Evolutionary conservation across 805 yeast genomes (phyloP).

Genomic region (Teunomyces panamensis): DNA sequence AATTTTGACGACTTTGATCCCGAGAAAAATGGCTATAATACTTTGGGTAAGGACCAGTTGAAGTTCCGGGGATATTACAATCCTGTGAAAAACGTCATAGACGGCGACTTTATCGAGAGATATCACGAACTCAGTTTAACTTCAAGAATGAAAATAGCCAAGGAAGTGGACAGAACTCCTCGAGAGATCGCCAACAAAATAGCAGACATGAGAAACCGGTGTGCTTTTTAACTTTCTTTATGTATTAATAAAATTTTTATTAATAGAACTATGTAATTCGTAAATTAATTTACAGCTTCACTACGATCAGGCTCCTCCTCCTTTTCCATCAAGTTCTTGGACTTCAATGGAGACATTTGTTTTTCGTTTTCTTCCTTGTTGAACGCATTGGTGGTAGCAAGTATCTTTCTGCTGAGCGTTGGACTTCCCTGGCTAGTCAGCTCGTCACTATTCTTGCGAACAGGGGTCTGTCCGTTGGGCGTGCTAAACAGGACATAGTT

Average conservation of each 20-base stretch:
- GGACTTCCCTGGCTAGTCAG: constrained; percentile 40
- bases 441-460: constrained; percentile 37
- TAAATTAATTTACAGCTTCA: constrained; percentile 1
- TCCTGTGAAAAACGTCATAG: constrained; percentile 75
- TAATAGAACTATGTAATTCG: background rate
- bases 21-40: constrained; percentile 23
- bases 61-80: constrained; percentile 74
- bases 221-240: constrained; percentile 1
- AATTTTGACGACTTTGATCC: constrained; percentile 25
- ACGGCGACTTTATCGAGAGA: constrained; percentile 82
- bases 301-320: constrained; percentile 2
- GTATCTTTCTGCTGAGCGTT: constrained; percentile 30
- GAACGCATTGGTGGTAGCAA: constrained; percentile 3
- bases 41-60: constrained; percentile 66
- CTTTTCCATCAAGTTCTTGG: constrained; percentile 5
- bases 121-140: constrained; percentile 37
- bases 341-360: constrained; percentile 15
- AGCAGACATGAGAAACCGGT: constrained; percentile 48
- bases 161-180: constrained; percentile 44
- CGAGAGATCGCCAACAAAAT: constrained; percentile 51
- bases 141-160: constrained; percentile 36
- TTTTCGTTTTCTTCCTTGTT: constrained; percentile 14
- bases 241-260: background rate
- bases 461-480: constrained; percentile 44
- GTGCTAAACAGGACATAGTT: constrained; percentile 76